These are phyloP conservation scores for Tinospora cordifolia DNA, from an alignment of 164 flowering plant genomes.

Conservation along the genomic window DNA sequence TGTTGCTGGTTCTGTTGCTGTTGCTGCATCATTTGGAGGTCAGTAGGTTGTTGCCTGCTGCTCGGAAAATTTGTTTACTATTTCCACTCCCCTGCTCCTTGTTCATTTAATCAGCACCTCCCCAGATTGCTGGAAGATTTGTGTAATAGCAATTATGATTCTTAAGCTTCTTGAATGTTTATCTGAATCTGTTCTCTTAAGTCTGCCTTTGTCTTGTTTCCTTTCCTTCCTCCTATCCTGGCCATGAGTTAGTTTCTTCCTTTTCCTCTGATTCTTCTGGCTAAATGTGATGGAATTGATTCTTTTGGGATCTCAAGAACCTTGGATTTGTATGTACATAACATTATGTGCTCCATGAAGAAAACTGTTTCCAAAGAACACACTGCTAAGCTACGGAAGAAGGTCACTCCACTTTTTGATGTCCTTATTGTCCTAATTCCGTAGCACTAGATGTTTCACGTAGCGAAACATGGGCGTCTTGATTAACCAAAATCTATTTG, in stretches of 20 bases:
- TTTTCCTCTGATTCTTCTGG: too few species aligned
- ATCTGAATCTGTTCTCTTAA: background rate
- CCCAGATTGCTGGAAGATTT: too few species aligned
- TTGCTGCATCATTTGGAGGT: conserved; percentile 99
- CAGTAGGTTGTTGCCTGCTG: conserved; percentile 7
- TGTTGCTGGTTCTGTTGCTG: conserved; percentile 98
- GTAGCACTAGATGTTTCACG: background rate
- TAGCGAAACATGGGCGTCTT: background rate
- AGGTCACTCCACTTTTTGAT: background rate
- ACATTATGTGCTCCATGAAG: background rate
- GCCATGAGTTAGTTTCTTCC: too few species aligned
- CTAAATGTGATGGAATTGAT: too few species aligned
- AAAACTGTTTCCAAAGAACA: background rate
- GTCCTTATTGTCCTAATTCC: background rate
- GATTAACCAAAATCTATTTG: too few species aligned
- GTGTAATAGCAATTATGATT: too few species aligned
- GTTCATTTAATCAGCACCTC: too few species aligned
- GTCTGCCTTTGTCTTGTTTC: background rate
- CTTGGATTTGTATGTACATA: background rate
- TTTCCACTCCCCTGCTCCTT: too few species aligned
- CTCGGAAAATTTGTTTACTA: background rate
- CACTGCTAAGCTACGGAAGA: background rate
- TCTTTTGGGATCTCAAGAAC: background rate
- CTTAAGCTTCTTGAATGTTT: background rate
- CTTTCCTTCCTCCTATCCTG: background rate